Evolutionary conservation across 2,329 filamentous ascomycete species (phyloP), one percentile per base, ranked within the genome.

Genomic region (Colletotrichum sp.): DNA sequence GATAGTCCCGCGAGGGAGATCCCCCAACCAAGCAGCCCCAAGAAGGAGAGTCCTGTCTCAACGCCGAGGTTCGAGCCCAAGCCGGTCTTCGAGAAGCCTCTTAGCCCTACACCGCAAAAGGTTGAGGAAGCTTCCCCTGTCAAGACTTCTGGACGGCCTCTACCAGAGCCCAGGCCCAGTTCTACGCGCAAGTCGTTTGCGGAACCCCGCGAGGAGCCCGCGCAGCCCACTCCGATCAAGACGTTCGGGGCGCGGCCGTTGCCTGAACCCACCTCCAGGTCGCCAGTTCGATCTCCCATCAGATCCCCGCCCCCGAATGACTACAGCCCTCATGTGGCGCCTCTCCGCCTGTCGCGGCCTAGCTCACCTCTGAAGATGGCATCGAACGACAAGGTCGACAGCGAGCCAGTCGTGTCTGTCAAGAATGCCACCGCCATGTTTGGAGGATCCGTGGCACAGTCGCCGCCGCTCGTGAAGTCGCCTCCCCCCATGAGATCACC

Each of bases 201-300:
- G 34, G 75, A 76, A 21, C 62, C 21, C 24, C 64, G n/a, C 18
- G 70, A 76, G 36, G 79, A 80, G 16, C 79, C 80, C 60, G 62
- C 83, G 73, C 87, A 80, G 18, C 79, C 80, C 62, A 60, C 83
- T 71, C 87, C 88, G 3, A 78, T 82, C 24, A 88, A 86, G 78
- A 78, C 80, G 49, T 79, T 79, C 18, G 83, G 84, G 34, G 36
- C 36, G 36, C 81, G 81, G 2, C 67, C 80, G 13, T 75, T 84
- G 44, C 82, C 82, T 6, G 81, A 83, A 24, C 79, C 9, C 30
- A 73, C 66, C 9, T 69, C 49, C 6, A 74, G 65, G n/a, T 76
- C 74, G 24, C 65, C 71, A 15, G 28, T 69, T 8, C 44, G 73
- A 21, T 76, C 73, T 68, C 55, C 73, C 26, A 21, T 76, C 28